Percentiles rank a stretch among this genome's conserved stretches.
Conservation (phyloP, 1,284 basidiomycete genomes). For the Irpex sp. region DNA sequence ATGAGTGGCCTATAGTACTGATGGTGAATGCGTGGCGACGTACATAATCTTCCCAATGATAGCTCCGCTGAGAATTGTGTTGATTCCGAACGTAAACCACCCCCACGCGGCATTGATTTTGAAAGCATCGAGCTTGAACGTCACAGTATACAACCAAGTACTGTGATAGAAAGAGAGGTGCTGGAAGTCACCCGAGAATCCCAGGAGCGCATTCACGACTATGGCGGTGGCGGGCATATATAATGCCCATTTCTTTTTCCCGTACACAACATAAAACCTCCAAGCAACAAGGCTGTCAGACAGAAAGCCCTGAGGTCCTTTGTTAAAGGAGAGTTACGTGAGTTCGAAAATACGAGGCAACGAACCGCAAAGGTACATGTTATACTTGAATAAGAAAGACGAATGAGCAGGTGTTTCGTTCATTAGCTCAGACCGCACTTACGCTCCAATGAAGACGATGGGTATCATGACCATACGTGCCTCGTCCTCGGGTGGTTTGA, state of each 20-base stretch:
- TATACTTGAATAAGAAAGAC: neutral
- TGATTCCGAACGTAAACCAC: slow-evolving; percentile 21
- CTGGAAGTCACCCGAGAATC: slow-evolving; percentile 1
- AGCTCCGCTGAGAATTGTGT: slow-evolving; percentile 19
- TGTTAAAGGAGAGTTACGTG: neutral
- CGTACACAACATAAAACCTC: neutral
- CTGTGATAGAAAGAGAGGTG: neutral
- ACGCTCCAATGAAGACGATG: neutral
- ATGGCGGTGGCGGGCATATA: neutral
- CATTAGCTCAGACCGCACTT: neutral
- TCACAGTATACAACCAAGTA: slow-evolving; percentile 16
- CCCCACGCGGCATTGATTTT: slow-evolving; percentile 23
- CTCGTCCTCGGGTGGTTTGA: neutral
- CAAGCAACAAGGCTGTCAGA: neutral
- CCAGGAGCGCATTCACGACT: neutral
- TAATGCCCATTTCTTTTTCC: neutral
- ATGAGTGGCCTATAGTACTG: neutral
- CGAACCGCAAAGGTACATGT: neutral
- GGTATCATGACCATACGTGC: neutral
- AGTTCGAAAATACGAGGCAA: neutral
- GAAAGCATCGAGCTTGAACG: slow-evolving; percentile 14
- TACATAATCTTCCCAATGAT: slow-evolving; percentile 23
- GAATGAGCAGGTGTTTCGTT: neutral
- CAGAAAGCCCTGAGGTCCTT: neutral
- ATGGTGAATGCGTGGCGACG: neutral